Evolutionary conservation across 192 early-diverging fungal species (phyloP), one percentile per base, ranked within the genome.

Genomic region (Coemansia sp.): DNA sequence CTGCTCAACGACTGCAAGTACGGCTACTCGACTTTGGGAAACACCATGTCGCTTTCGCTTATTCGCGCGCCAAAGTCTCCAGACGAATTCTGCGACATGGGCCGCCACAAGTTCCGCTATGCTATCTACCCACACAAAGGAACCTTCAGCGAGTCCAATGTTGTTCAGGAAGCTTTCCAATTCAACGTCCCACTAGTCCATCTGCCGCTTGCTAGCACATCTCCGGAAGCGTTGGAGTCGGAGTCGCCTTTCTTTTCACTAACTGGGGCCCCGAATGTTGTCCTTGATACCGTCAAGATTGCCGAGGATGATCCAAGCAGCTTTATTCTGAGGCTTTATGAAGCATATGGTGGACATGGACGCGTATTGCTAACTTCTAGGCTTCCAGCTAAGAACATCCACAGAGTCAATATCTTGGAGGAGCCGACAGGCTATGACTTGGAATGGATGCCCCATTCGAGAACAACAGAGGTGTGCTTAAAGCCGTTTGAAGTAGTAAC

Each of bases 1-100:
- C 63, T 98, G 27, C 61, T 96, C 47, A 97, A 93, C 58, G 94
- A 98, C 64, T 85, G 89, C 81, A 98, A 98, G 64, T 98, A 93
- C 64, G 95, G 95, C n/a, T 92, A 90, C 52, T 78, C 92, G 5
- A 85, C 85, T 2, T 79, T 90, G 51, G 84, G 77, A 11, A 91
- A 92, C 55, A 76, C 80, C 4, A 89, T 95, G 70, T 59, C 88
- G 2, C 72, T 98, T 45, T 89, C 91, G 10, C 55, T 98, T 5
- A 59, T 98, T 43, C 82, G 92, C 11, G 77, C 92, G 0, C 90
- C 94, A 3, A 98, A 98, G 79, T 63, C 69, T 5, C 81, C 80
- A 13, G 81, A 83, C 51, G 66, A 58, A 28, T 45, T 61, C 48
- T 73, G 71, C 41, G 75, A 84, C 54, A 64, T 78, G 78, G 87